A percentile compares a stretch with the other conserved stretches of the same genome.
phyloP scores from a whole-genome alignment of 345 rosid species.

The Geranium rotundifolium region DNA sequence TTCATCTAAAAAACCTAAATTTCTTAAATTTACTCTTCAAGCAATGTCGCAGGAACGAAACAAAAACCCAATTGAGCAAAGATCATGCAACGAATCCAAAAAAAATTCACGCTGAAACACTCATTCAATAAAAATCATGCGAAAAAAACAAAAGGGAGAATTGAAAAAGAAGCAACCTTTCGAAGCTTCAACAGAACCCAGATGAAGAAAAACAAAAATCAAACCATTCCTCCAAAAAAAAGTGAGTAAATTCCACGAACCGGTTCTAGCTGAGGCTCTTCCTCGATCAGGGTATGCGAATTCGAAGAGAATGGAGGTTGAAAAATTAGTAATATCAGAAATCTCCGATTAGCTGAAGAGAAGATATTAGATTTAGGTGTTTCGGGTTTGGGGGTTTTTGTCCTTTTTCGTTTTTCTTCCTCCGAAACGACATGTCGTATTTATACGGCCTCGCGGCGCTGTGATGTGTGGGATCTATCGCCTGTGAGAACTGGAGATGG shows the following conservation, averaged over 20 bases:
- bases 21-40: background rate
- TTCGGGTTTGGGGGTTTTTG: slow-evolving; percentile 5
- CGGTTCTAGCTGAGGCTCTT: background rate
- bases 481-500: background rate
- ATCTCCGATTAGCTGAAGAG: slow-evolving; percentile 12
- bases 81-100: no score
- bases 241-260: background rate
- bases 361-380: background rate
- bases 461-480: background rate
- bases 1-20: background rate
- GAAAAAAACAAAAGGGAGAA: background rate
- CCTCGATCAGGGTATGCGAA: background rate
- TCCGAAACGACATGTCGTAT: slow-evolving; percentile 5
- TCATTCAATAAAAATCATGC: background rate
- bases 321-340: slow-evolving; percentile 17
- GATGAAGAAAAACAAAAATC: background rate
- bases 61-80: background rate
- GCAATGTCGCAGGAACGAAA: background rate
- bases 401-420: background rate
- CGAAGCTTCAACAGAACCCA: background rate
- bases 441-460: background rate
- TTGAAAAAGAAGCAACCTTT: background rate
- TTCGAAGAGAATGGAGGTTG: slow-evolving; percentile 7
- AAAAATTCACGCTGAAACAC: no score
- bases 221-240: background rate